Evolutionary conservation across 2,329 filamentous ascomycete genomes (phyloP), one percentile per base, ranked within the genome.

Genomic region (Curvularia eragrostidis): DNA sequence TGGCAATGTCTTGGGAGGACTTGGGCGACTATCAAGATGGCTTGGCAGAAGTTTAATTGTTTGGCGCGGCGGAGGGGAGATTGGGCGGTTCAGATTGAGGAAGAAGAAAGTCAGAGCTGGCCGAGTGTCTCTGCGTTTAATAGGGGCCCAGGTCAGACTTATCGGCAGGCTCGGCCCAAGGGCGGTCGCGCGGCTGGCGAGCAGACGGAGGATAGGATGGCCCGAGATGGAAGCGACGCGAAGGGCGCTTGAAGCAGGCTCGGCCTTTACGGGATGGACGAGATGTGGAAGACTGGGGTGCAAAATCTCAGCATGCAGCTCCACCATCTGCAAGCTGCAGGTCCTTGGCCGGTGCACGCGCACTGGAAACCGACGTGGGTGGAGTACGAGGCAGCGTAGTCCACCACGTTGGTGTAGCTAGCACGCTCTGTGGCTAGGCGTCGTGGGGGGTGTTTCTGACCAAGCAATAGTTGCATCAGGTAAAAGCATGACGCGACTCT

Each of bases 31-130:
- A 66, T 65, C 57, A 59, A 63, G 58, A 57, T 52, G 43, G 54
- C 67, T 66, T 68, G 64, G 64, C 65, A 55, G 52, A 41, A 39
- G 39, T 43, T 55, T 50, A 64, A 59, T 44, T 64, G 62, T 66
- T 65, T 70, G 66, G 65, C 62, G 69, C 69, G 63, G 65, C 67
- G 64, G 62, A 70, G 69, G 71, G 71, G 70, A 66, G 63, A 66
- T 51, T 53, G 38, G 41, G 59, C 64, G 65, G 62, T 56, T 65
- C 59, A 56, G 57, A 28, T n/a, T 18, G 54, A 51, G 38, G 55
- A 55, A 46, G 59, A 58, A 58, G 49, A 44, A 63, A 57, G 52
- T 36, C 36, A 18, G 59, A 30, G 44, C 43, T 42, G 23, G 34
- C 26, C 46, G 62, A 58, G 32, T 41, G 34, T 54, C 54, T 56